These are phyloP conservation scores for Flaveria bidentis DNA, from an alignment of 129 eudicot species.

Conservation along the genomic window DNA sequence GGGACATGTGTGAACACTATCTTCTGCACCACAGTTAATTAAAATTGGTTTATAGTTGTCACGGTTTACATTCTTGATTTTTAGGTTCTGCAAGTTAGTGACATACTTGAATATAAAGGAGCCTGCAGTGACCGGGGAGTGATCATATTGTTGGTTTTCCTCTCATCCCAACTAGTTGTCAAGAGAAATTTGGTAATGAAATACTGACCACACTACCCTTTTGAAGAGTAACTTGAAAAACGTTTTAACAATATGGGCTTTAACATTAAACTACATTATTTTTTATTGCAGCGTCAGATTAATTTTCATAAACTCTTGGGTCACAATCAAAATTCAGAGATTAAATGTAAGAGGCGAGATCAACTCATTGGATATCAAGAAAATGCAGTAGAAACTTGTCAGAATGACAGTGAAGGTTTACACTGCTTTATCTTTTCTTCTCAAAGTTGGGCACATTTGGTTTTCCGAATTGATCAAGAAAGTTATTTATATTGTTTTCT, in stretches of 20 bases:
- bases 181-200: constrained; percentile 61
- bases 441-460: constrained; percentile 8
- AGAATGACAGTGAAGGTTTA: constrained; percentile 44
- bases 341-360: constrained; percentile 47
- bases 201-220: constrained; percentile 25
- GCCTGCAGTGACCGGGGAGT: constrained; percentile 80
- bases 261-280: constrained; percentile 1
- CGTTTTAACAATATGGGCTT: background rate
- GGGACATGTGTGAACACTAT: background rate
- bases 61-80: background rate
- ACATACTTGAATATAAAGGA: constrained; percentile 84
- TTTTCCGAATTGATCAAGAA: background rate
- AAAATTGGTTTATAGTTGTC: background rate
- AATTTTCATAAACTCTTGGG: constrained; percentile 89
- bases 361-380: constrained; percentile 40
- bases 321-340: constrained; percentile 48
- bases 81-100: constrained; percentile 93
- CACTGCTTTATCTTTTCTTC: background rate
- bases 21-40: background rate
- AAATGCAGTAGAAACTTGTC: constrained; percentile 35
- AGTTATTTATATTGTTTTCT: background rate
- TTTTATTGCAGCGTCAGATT: constrained; percentile 62
- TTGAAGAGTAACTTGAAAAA: constrained; percentile 15
- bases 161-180: constrained; percentile 71
- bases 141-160: constrained; percentile 77